A percentile compares a stretch with the other conserved stretches of the same genome.
Evolutionary conservation across 495 filamentous ascomycete species (phyloP).

Genomic region (Chaetomidium leptoderma): DNA sequence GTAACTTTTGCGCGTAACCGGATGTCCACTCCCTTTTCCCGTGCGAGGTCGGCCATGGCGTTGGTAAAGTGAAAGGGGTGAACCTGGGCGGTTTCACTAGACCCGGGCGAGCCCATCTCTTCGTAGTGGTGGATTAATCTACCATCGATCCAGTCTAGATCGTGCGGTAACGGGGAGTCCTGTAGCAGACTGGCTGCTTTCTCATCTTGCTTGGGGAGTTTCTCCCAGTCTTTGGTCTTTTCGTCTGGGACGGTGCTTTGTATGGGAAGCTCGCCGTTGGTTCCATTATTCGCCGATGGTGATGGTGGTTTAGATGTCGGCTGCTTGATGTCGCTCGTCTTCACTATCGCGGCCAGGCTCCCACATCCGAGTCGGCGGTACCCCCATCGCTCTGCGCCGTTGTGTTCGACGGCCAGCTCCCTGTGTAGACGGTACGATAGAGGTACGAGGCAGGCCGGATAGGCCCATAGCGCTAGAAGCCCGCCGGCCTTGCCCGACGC

Average conservation of each 20-base stretch:
- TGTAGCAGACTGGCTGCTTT: constrained; percentile 56
- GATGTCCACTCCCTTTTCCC: constrained; percentile 69
- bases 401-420: constrained; percentile 79
- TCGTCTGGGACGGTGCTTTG: constrained; percentile 21
- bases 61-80: constrained; percentile 93
- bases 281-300: constrained; percentile 3
- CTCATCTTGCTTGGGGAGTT: constrained; percentile 68
- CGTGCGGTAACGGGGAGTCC: constrained; percentile 62
- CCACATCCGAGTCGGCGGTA: constrained; percentile 78
- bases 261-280: constrained; percentile 32
- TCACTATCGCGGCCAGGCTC: constrained; percentile 59
- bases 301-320: constrained; percentile 20
- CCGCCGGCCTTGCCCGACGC: constrained; percentile 96
- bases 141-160: constrained; percentile 81
- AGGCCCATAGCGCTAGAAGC: constrained; percentile 87
- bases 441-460: constrained; percentile 78
- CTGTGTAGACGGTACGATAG: constrained; percentile 80
- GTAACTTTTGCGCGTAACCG: constrained; percentile 58
- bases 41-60: constrained; percentile 74
- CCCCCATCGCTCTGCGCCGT: constrained; percentile 78
- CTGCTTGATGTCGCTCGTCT: constrained; percentile 34
- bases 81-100: constrained; percentile 76
- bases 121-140: constrained; percentile 66
- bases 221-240: constrained; percentile 45
- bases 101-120: constrained; percentile 71